Evolutionary conservation across 805 yeast genomes (phyloP), one percentile per base, ranked within the genome.

Genomic region (Candida endomychidarum): DNA sequence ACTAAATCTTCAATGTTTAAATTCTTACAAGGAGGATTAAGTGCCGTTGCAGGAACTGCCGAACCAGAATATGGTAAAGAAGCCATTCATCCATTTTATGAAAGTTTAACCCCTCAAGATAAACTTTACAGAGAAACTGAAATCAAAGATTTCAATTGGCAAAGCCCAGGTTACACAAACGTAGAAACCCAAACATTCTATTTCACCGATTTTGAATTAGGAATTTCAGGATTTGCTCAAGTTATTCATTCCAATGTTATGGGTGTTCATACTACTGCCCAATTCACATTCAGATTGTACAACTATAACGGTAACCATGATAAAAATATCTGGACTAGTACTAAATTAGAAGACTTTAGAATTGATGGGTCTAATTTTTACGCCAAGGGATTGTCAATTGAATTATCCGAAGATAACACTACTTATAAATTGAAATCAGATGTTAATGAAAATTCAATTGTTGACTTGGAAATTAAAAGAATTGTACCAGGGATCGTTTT

Each of bases 21-120:
- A 77, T 84, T 89, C 89, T 84, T 84, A 44, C 90, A 84, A 69
- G 83, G 88, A 47, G 81, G 89, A 50, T 72, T 86, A 39, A 86
- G 97, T n/a, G 93, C 95, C 5, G 93, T 89, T 33, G 91, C 97
- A 5, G 99, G 99, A 40, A 79, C 95, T 9, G 96, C 96, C 2
- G 99, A 93, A 63, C 99, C 99, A 18, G 96, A 85, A 58, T 93
- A 93, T 56, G 99, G 99, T 38, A 76, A 83, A 28, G 96, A 84
- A 37, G 95, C 95, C 28, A 86, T 93, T 50, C 91, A 84, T 55
- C 78, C 97, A n/a, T 80, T 90, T 42, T 77, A 85, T 29, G 77
- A 77, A 25, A 60, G 78, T 32, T 78, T 83, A 33, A 39, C 40
- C 5, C 55, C 53, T 14, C 68, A 66, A 29, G 77, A 68, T 22